Percentiles rank a stretch among this genome's conserved stretches.
Evolutionary conservation across 179 eudicot genomes (phyloP).

Genomic region (Silene noctiflora): DNA sequence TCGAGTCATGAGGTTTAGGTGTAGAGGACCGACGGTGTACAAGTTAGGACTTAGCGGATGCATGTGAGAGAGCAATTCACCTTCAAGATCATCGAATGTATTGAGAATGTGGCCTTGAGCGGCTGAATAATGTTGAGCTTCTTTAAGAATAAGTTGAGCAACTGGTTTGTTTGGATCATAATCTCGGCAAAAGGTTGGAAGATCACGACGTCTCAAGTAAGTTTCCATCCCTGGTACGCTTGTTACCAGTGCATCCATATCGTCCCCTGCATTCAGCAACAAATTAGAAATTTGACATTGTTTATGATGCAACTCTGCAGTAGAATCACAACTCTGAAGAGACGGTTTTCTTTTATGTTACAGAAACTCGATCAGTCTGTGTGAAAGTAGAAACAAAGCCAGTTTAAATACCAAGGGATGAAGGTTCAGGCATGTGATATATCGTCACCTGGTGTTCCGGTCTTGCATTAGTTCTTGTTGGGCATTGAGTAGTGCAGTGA

Average conservation of each 20-base stretch:
- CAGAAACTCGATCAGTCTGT: no score
- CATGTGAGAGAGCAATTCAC: conserved; percentile 39
- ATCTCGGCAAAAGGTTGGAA: conserved; percentile 43
- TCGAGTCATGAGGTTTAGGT: conserved; percentile 30
- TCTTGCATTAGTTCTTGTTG: no score
- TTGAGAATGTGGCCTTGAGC: conserved; percentile 57
- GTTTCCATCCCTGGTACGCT: conserved; percentile 45
- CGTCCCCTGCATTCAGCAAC: conserved; percentile 20
- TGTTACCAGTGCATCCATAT: conserved; percentile 36
- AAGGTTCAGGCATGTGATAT: no score
- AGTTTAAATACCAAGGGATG: no score
- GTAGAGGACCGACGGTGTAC: conserved; percentile 48
- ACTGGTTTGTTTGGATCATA: conserved; percentile 20
- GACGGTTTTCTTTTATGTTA: no score
- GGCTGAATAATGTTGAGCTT: conserved; percentile 20
- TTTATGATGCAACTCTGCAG: neutral
- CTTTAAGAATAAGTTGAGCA: conserved; percentile 16
- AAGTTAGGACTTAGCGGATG: conserved; percentile 35
- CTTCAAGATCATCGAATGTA: conserved; percentile 60
- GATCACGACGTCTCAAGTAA: conserved; percentile 45
- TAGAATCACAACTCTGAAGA: neutral
- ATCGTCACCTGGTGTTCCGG: no score
- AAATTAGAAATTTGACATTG: no score
- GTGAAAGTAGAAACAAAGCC: no score
- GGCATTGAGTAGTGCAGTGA: no score